Evolutionary conservation across 805 yeast species (phyloP).

Genomic region (Ogataea nakhonphanomensis): DNA sequence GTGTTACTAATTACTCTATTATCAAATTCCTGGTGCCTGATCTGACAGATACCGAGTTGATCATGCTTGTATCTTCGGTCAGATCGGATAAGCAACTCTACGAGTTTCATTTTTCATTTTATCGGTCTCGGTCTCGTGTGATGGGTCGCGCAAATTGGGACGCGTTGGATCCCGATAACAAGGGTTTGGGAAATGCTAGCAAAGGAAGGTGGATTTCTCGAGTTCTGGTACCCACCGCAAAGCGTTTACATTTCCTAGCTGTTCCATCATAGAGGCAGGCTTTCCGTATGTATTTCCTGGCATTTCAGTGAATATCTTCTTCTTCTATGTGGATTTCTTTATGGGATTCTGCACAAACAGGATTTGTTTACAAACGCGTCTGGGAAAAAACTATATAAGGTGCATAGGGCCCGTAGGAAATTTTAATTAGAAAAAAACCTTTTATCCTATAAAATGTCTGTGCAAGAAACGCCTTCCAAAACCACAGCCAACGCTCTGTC

Average conservation of each 20-base stretch:
- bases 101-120: neutral
- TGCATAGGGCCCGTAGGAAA: slow-evolving; percentile 3
- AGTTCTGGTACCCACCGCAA: neutral
- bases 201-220: neutral
- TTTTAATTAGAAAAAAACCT: slow-evolving; percentile 2
- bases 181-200: neutral
- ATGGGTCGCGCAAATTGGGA: slow-evolving; percentile 5
- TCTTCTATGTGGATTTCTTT: neutral
- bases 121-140: slow-evolving; percentile 9
- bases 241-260: neutral
- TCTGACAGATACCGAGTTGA: too few species aligned
- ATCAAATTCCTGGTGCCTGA: too few species aligned
- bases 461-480: slow-evolving; percentile 71
- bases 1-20: too few species aligned
- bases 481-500: slow-evolving; percentile 55
- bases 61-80: slow-evolving; percentile 2
- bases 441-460: slow-evolving; percentile 37
- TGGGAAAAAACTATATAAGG: slow-evolving; percentile 9
- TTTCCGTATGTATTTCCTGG: neutral
- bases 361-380: slow-evolving; percentile 17
- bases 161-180: slow-evolving; percentile 10
- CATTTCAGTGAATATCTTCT: neutral
- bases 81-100: slow-evolving; percentile 2
- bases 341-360: neutral
- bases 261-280: too few species aligned